Base-by-base conservation (phyloP, 2,329 filamentous ascomycete genomes). In the Fusarium brachygibbosum region DNA sequence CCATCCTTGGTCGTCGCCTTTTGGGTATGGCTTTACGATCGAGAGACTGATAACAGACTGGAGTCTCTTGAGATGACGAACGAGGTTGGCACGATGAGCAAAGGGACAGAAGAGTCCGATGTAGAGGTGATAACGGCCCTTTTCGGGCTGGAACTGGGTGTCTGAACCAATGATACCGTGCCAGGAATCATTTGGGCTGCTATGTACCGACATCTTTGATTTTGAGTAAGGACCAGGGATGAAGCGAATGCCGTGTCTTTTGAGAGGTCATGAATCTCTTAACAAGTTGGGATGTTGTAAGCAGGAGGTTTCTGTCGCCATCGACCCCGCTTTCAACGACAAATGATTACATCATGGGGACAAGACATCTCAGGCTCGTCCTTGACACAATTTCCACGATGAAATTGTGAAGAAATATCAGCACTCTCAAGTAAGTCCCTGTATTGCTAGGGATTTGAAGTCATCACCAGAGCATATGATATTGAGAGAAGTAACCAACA, bases 131-230 rank as follows among this genome's bases (percentile, higher is more conserved):
- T 25, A 25, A 25, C 23, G 23, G 23, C 6, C 84, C 51, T 82
- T 83, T 64, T 88, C 86, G 0, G 88, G 84, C 1, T 87, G 84
- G 68, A 88, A 90, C 14, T 81, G 79, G 13, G 59, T 42, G 4
- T 35, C 61, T 6, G 54, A n/a, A 16, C 55, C 44, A 6, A 76
- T 46, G 4, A 68, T 40, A 1, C 73, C 73, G 23, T 76, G 74
- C 74, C 74, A 76, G 7, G 73, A 74, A 32, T 76, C 74, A 1
- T 71, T 35, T 11, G 68, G 68, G 2, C 57, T 57, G 8, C 25
- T 54, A 32, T 76, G 72, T 16, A 76, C 46, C 5, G 58, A 29
- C 70, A 73, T 71, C 7, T n/a, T n/a, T n/a, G 11, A 8, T 12
- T 44, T 44, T 10, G 23, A 17, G 11, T 28, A 7, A 13, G 23